Base-by-base conservation (phyloP, 108 stramenopile species). In the Mediolabrus comicus region DNA sequence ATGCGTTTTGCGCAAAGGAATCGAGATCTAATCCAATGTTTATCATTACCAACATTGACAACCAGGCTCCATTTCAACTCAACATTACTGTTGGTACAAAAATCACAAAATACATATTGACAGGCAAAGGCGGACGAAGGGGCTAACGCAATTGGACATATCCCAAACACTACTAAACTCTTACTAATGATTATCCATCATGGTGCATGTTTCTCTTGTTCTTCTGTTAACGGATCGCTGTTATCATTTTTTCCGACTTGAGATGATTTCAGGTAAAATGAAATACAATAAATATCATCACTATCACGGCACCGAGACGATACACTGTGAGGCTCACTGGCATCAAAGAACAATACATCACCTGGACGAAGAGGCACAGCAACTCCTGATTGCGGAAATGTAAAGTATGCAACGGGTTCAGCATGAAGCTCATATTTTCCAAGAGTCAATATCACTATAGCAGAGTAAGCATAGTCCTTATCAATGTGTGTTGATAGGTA, bases 1-100 rank as follows among this genome's bases (percentile, higher is more conserved):
- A 76, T 71, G 33, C 64, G 10, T 72, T 76, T 27, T 76, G 70
- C 52, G 62, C 75, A 33, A 74, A 59, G n/a, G 35, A 31, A 29
- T 28, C 22, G 35, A 69, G 57, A 25, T 13, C 25, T n/a, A 39
- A 60, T 52, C 34, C 11, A 35, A 62, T 72, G 10, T 71, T 76
- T n/a, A 9, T 76, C 31, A 55, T 76, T n/a, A 71, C 71, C 10
- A 76, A 76, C 71, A 65, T 71, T 25, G 62, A 62, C 29, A 31
- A 67, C 27, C 28, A 65, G 12, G n/a, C 32, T 22, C 28, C 63
- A 33, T 53, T 72, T 22, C 10, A 55, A 22, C 56, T 76, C 5
- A 72, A 65, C 19, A 58, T 76, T 38, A 54, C 75, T 19, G 33
- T 72, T 16, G 64, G 72, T 12, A 49, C 38, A 34, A 16, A 58